Conservation (phyloP, 805 yeast species). For the Kodamaea laetipori region DNA sequence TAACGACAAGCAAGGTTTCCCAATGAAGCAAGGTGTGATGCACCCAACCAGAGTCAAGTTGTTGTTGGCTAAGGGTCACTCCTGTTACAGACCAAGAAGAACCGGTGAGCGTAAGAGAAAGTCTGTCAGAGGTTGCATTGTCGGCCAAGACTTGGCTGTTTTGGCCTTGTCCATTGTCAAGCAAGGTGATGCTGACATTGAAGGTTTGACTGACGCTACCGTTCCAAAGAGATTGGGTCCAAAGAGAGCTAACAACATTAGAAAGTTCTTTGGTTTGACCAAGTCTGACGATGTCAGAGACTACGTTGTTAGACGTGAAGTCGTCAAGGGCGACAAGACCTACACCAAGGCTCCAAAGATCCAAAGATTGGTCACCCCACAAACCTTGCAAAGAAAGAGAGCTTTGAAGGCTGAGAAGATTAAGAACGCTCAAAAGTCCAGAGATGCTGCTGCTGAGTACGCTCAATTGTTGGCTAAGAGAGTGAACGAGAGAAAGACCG, state of each 20-base stretch:
- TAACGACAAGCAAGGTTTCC: conserved; percentile 99
- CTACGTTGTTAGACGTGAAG: conserved; percentile 97
- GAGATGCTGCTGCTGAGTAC: conserved; percentile 99
- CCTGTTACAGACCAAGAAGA: conserved; percentile 99
- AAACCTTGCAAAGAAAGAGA: conserved; percentile 98
- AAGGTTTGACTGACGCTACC: conserved; percentile 91
- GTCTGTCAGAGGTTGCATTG: conserved; percentile 99
- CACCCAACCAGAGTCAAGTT: conserved; percentile 99
- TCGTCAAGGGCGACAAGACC: conserved; percentile 95
- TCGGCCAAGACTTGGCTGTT: conserved; percentile 95
- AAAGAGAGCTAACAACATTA: conserved; percentile 99
- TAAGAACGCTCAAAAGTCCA: conserved; percentile 96
- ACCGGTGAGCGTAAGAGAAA: conserved; percentile 99
- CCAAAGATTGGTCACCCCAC: conserved; percentile 99
- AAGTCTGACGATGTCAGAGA: conserved; percentile 83
- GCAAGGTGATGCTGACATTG: conserved; percentile 96
- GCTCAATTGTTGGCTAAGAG: conserved; percentile 98
- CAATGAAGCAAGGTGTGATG: conserved; percentile 99
- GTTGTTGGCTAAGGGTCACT: conserved; percentile 88
- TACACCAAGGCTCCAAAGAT: conserved; percentile 99
- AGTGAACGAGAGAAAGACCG: conserved; percentile 97
- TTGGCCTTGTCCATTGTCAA: conserved; percentile 90
- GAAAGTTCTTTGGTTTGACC: conserved; percentile 98
- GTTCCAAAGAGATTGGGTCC: conserved; percentile 99
- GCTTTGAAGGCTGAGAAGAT: conserved; percentile 90